Percentiles rank a stretch among this genome's conserved stretches.
Conservation (phyloP, 768 basidiomycete species). For the Suillus cothurnatus region DNA sequence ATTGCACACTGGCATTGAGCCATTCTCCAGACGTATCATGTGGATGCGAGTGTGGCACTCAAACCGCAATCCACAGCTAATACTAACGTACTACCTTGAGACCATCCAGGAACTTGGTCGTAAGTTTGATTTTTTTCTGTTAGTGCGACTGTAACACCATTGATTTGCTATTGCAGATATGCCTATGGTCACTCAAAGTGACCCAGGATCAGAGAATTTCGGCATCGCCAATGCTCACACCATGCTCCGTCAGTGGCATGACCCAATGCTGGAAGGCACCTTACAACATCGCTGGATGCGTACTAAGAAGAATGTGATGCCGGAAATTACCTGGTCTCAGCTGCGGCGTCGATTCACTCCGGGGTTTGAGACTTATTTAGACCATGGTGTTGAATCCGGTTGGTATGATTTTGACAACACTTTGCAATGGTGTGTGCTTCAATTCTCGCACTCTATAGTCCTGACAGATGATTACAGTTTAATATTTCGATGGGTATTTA, state of each 20-base stretch:
- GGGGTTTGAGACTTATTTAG: conserved; percentile 19
- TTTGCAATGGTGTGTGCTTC: conserved; percentile 22
- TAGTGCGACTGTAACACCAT: too few relatives aligned
- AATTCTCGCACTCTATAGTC: not conserved
- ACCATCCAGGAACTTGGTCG: conserved; percentile 17
- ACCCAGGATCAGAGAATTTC: conserved; percentile 46
- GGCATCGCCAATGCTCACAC: conserved; percentile 48
- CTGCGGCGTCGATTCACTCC: conserved; percentile 13
- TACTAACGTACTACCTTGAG: conserved; percentile 23
- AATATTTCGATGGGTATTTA: conserved; percentile 39
- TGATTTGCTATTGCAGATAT: too few relatives aligned
- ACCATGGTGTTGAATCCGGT: conserved; percentile 30
- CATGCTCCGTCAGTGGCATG: conserved; percentile 36
- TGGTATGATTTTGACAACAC: conserved; percentile 29
- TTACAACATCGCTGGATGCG: conserved; percentile 43
- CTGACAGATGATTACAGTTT: not conserved
- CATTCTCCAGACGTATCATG: conserved; percentile 19
- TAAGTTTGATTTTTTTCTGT: conserved; percentile 8
- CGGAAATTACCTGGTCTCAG: conserved; percentile 25
- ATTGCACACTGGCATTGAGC: conserved; percentile 27
- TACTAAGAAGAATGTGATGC: conserved; percentile 30
- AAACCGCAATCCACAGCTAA: conserved; percentile 24
- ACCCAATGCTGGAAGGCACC: conserved; percentile 38
- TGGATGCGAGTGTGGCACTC: conserved; percentile 32
- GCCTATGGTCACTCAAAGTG: conserved; percentile 36